phyloP scores from a whole-genome alignment of 2,329 filamentous ascomycete genomes.

The Calonectria ilicicola region DNA sequence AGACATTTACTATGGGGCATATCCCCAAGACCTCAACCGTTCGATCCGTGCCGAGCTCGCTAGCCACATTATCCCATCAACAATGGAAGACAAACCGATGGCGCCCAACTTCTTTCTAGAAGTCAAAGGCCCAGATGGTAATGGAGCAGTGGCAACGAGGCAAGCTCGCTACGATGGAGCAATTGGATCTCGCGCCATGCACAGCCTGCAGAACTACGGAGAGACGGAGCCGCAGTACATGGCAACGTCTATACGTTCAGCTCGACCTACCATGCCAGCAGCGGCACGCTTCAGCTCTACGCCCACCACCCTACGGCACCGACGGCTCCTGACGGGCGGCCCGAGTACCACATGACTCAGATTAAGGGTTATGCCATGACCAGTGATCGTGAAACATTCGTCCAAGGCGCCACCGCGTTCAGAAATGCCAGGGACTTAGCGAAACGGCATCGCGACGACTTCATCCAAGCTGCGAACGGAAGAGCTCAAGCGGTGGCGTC shows the following conservation, averaged over 20 bases:
- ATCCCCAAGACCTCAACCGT: slow-evolving; percentile 39
- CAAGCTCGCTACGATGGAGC: slow-evolving; percentile 54
- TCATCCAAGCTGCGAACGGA: slow-evolving; percentile 47
- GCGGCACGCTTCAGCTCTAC: slow-evolving; percentile 51
- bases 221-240: slow-evolving; percentile 48
- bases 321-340: slow-evolving; percentile 42
- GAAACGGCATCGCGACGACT: slow-evolving; percentile 49
- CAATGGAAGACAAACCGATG: slow-evolving; percentile 43
- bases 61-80: slow-evolving; percentile 47
- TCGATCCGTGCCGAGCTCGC: slow-evolving; percentile 40
- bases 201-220: slow-evolving; percentile 51
- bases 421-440: slow-evolving; percentile 54
- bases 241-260: slow-evolving; percentile 54
- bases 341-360: slow-evolving; percentile 57
- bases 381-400: slow-evolving; percentile 43
- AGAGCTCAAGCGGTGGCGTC: slow-evolving; percentile 7
- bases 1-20: slow-evolving; percentile 48
- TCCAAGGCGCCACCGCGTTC: slow-evolving; percentile 50
- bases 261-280: slow-evolving; percentile 52
- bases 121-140: slow-evolving; percentile 51
- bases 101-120: slow-evolving; percentile 57
- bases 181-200: slow-evolving; percentile 50
- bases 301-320: slow-evolving; percentile 51
- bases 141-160: slow-evolving; percentile 42
- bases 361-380: slow-evolving; percentile 46